Evolutionary conservation across 1,139 yeast genomes (phyloP), one percentile per base, ranked within the genome.

Genomic region (Suhomyces terraborum): DNA sequence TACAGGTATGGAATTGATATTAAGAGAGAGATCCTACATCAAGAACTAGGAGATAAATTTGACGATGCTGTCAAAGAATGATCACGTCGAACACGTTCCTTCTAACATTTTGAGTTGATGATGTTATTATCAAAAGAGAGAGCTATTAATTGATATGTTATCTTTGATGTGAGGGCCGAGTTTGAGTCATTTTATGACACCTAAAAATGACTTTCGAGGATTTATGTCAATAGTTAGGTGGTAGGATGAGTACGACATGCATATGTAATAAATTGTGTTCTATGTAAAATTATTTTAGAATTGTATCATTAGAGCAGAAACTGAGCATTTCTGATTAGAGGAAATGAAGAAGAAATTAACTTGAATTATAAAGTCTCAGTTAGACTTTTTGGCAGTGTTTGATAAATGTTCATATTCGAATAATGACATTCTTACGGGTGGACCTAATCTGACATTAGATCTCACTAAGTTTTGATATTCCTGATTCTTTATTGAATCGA

Each of bases 381-480:
- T 12, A 19, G 32, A 20, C 13, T 20, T 30, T 14, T 19, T 30
- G 13, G 9, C n/a, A 14, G 12, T 19, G 9, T 12, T 13, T 28
- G 19, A 13, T 10, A 35, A 31, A 20, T 36, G 41, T 16, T 57
- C 63, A 35, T 52, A 59, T 28, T 60, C 63, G 48, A 55, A 61
- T 31, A 60, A 45, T 0, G 61, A 46, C 40, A 59, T 58, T 22
- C 63, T 44, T 12, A 59, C 37, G 6, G 65, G 65, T 26, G 48
- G 51, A n/a, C 43, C 37, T 51, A 57, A 48, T 32, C 51, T 52
- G 46, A 61, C 56, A 9, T 46, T 43, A 1, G 54, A 43, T 3
- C 53, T 55, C 12, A 61, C 48, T 28, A 51, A 42, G 23, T 52
- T 49, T 29, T 60, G 56, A n/a, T 49, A 40, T 9, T 48, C 41